Evolutionary conservation across 2,329 filamentous ascomycete species (phyloP).

Genomic region (Davidsoniella neocaledoniae): DNA sequence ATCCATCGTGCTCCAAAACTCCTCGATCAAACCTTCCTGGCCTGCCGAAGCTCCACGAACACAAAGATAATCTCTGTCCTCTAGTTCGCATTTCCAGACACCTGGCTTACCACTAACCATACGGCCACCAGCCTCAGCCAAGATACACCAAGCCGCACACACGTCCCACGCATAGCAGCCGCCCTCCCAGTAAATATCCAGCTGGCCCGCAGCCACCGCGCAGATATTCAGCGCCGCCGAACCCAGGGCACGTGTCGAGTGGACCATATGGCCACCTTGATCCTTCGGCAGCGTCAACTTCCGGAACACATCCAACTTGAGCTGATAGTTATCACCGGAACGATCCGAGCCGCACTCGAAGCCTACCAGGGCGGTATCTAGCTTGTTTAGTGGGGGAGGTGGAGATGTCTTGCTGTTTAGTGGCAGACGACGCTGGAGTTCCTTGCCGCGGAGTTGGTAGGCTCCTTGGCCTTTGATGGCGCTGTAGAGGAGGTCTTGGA

Average conservation of each 20-base stretch:
- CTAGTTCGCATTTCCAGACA: slow-evolving; percentile 46
- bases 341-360: slow-evolving; percentile 60
- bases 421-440: slow-evolving; percentile 23
- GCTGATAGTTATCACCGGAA: slow-evolving; percentile 50
- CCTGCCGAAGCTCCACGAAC: slow-evolving; percentile 42
- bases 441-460: slow-evolving; percentile 33
- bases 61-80: slow-evolving; percentile 44
- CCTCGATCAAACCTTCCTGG: slow-evolving; percentile 44
- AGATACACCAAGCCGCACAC: slow-evolving; percentile 62
- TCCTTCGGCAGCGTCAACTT: slow-evolving; percentile 41
- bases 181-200: slow-evolving; percentile 69
- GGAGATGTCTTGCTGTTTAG: slow-evolving; percentile 20
- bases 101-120: slow-evolving; percentile 61
- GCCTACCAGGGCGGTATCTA: slow-evolving; percentile 48
- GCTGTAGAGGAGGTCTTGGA: slow-evolving; percentile 50
- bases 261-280: slow-evolving; percentile 57
- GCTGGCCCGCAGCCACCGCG: slow-evolving; percentile 49
- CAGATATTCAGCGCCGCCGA: slow-evolving; percentile 63
- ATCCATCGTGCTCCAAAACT: slow-evolving; percentile 46
- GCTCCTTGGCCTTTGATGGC: slow-evolving; percentile 52
- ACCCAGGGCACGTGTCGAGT: slow-evolving; percentile 53
- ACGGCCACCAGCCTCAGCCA: slow-evolving; percentile 56
- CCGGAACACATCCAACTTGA: slow-evolving; percentile 51
- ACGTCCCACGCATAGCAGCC: slow-evolving; percentile 80
- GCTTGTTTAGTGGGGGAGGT: slow-evolving; percentile 38